Conservation (phyloP, 2,329 filamentous ascomycete genomes). For the Pezicula rhizophila region DNA sequence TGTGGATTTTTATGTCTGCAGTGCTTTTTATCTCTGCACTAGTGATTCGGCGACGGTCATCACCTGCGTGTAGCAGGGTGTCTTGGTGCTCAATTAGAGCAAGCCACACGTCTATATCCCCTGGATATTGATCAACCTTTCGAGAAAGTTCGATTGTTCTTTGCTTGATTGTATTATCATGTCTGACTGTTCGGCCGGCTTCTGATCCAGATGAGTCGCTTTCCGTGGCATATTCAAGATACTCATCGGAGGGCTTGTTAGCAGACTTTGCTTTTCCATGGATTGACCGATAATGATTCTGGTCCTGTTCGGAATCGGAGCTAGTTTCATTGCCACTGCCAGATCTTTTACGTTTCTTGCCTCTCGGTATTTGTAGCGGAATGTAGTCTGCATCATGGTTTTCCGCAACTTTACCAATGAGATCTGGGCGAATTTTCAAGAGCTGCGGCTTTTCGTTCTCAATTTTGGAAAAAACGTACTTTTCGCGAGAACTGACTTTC, state of each 20-base stretch:
- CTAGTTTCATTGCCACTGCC: conserved; percentile 24
- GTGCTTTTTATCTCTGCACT: conserved; percentile 61
- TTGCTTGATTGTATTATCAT: conserved; percentile 42
- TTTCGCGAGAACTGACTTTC: conserved; percentile 27
- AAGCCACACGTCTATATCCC: conserved; percentile 68
- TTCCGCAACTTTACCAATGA: conserved; percentile 15
- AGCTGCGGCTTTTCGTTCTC: conserved; percentile 32
- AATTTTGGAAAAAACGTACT: conserved; percentile 40
- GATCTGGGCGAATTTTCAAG: conserved; percentile 33
- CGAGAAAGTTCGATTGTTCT: conserved; percentile 57
- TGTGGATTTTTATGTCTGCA: conserved; percentile 72
- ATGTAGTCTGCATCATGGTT: conserved; percentile 39
- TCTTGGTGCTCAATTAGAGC: conserved; percentile 76
- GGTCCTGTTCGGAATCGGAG: conserved; percentile 39
- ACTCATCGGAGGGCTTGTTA: conserved; percentile 16
- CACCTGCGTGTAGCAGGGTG: conserved; percentile 48
- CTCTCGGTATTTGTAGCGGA: conserved; percentile 33
- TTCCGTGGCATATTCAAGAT: conserved; percentile 41
- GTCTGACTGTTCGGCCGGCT: conserved; percentile 27
- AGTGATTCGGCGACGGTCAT: conserved; percentile 42
- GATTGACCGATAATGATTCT: conserved; percentile 59
- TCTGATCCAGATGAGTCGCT: conserved; percentile 32
- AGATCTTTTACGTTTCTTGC: conserved; percentile 23
- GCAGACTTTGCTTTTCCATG: conserved; percentile 52
- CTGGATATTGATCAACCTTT: conserved; percentile 57